Evolutionary conservation across 179 eudicot species (phyloP), one percentile per base, ranked within the genome.

Genomic region (Spergularia azorica): DNA sequence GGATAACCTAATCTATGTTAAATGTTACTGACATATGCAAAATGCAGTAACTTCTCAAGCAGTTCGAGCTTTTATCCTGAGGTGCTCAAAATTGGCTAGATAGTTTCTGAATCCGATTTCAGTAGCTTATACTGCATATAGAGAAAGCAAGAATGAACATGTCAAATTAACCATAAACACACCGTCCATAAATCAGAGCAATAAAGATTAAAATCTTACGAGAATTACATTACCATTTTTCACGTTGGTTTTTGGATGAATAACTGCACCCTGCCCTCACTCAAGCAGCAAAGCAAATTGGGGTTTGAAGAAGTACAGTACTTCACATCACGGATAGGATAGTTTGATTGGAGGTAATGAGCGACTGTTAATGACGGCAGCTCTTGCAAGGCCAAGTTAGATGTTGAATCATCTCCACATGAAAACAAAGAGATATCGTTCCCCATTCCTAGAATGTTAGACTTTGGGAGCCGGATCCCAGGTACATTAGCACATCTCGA

Each of bases 321-420:
- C 86, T 86, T 95, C 64, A 93, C 72, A 84, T 91, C 97, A 20
- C 88, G 90, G 70, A 95, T 76, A 26, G 93, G 95, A 75, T 74
- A 63, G 56, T 70, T 56, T 60, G 85, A 72, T 61, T 70, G 85
- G 56, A 95, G 83, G 70, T 63, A 82, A 76, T 91, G 89, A 64
- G 72, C 61, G 62, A 73, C 82, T 55, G 58, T 65, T 50, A 88
- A 82, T 60, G 92, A 87, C 57, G 93, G 92, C 79, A 95, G 71
- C 56, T 83, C 91, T 65, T 83, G 92, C 83, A 95, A 76, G 58
- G 83, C 83, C 73, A 93, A 83, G 66, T 86, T 87, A 57, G 88
- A 58, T 2, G 86, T 80, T 60, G 77, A 83, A 75, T 90, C 97
- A 71, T 91, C 91, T n/a, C 86, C 96, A 81, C 81, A 89, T 71